A percentile compares a stretch with the other conserved stretches of the same genome.
These are phyloP conservation scores for Pueraria montana DNA, from an alignment of 306 rosid species.

Conservation along the genomic window DNA sequence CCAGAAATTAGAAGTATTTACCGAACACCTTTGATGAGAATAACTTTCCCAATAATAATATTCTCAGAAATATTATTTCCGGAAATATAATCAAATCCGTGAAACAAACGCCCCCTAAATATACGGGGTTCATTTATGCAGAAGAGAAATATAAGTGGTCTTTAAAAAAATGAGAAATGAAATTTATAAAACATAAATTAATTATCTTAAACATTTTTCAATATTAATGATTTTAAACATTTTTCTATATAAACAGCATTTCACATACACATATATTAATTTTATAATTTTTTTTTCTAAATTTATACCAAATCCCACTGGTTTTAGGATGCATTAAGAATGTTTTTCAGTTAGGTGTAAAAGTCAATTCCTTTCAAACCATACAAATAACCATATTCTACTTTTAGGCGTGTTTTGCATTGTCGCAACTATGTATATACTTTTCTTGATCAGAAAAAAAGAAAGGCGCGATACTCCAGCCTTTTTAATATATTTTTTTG, in stretches of 20 bases:
- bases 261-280: neutral
- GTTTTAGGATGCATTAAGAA: neutral
- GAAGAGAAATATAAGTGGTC: too few relatives aligned
- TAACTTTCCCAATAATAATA: too few relatives aligned
- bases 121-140: too few relatives aligned
- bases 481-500: neutral
- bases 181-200: too few relatives aligned
- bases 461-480: neutral
- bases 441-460: neutral
- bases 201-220: neutral
- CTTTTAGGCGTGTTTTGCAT: neutral
- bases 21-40: too few relatives aligned
- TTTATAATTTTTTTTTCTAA: neutral
- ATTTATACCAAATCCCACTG: neutral
- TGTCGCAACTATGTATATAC: neutral
- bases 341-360: neutral
- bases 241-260: neutral
- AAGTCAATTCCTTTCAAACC: neutral
- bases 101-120: too few relatives aligned
- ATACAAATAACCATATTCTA: neutral
- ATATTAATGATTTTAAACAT: neutral
- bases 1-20: too few relatives aligned
- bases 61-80: too few relatives aligned
- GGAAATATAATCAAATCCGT: too few relatives aligned
- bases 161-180: too few relatives aligned